A percentile compares a stretch with the other conserved stretches of the same genome.
These are phyloP conservation scores for Xylaria curta DNA, from an alignment of 495 filamentous ascomycete genomes.

Conservation along the genomic window DNA sequence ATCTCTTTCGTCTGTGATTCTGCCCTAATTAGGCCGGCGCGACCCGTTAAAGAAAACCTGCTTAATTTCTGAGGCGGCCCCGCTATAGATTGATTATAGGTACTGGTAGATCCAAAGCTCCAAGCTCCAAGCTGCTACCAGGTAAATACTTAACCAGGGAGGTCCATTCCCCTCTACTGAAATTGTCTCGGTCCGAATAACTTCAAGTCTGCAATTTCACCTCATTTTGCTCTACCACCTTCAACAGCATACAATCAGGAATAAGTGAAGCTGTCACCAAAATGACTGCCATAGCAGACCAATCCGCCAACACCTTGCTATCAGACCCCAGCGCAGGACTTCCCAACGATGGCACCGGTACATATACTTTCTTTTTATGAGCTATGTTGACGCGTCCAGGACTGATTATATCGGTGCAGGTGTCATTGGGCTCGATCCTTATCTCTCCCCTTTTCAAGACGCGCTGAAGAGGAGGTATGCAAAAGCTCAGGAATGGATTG, in stretches of 20 bases:
- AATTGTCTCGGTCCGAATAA: slow-evolving; percentile 1
- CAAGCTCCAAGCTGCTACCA: slow-evolving; percentile 16
- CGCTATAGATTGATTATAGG: slow-evolving; percentile 15
- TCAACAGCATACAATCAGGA: background rate
- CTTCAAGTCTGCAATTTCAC: background rate
- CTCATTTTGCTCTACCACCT: background rate
- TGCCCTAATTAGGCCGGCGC: background rate
- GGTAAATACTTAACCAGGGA: background rate
- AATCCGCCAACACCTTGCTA: slow-evolving; percentile 49
- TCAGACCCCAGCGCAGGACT: slow-evolving; percentile 43
- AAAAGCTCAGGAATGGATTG: slow-evolving; percentile 88
- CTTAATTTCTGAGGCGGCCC: slow-evolving; percentile 20
- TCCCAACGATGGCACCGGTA: slow-evolving; percentile 58
- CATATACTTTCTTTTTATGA: slow-evolving; percentile 13
- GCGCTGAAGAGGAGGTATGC: slow-evolving; percentile 75
- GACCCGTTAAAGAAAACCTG: slow-evolving; percentile 3
- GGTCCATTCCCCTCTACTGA: slow-evolving; percentile 14
- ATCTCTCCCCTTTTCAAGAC: slow-evolving; percentile 83
- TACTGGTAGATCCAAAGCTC: background rate
- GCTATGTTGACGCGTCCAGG: background rate
- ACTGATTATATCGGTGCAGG: slow-evolving; percentile 58
- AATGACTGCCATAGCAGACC: slow-evolving; percentile 47
- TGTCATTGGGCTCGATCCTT: slow-evolving; percentile 87
- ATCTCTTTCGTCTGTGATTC: background rate
- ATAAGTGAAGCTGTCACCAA: slow-evolving; percentile 11